Conservation (phyloP, 148 eudicot species). For the Vaccinium myrtillus region DNA sequence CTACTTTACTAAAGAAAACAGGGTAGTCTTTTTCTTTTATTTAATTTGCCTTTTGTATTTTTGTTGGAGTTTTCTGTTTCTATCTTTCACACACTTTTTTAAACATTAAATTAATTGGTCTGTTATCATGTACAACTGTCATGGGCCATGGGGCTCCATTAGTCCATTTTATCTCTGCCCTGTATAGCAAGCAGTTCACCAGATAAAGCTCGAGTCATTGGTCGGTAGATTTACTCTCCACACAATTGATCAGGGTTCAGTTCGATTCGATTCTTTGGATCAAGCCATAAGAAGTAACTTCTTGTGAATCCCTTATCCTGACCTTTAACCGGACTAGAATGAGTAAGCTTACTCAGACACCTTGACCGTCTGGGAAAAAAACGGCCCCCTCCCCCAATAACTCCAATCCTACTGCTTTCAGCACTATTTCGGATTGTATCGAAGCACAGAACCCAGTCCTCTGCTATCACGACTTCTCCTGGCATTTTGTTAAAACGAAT, state of each 20-base stretch:
- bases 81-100: not conserved
- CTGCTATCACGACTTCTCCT: not conserved
- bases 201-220: not conserved
- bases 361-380: too few relatives aligned
- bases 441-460: not conserved
- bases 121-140: slow-evolving; percentile 20
- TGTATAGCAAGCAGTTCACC: not conserved
- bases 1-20: not conserved
- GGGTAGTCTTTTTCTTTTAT: not conserved
- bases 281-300: too few relatives aligned
- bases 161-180: too few relatives aligned
- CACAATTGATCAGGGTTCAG: too few relatives aligned
- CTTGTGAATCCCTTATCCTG: too few relatives aligned
- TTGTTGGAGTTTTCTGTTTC: not conserved
- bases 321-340: too few relatives aligned
- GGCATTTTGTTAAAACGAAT: not conserved
- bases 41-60: not conserved
- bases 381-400: not conserved
- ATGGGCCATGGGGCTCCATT: slow-evolving; percentile 7
- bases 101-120: slow-evolving; percentile 7
- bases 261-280: too few relatives aligned
- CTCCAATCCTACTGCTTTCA: not conserved
- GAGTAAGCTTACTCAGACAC: too few relatives aligned
- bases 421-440: not conserved
- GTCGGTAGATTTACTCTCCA: too few relatives aligned